These are phyloP conservation scores for Pezizomycotina sp. DNA, from an alignment of 2,329 filamentous ascomycete genomes.

Conservation along the genomic window DNA sequence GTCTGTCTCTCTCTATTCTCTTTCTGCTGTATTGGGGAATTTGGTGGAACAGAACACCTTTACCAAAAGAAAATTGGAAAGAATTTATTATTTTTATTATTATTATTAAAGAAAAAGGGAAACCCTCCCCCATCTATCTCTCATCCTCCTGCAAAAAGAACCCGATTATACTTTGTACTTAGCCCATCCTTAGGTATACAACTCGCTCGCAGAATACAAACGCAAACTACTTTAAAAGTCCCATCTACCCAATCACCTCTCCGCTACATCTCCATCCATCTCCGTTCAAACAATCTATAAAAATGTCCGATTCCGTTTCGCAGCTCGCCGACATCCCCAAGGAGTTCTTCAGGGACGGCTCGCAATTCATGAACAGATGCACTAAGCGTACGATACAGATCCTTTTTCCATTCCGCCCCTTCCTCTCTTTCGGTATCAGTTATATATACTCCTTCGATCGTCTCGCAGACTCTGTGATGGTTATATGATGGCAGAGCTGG, in stretches of 20 bases:
- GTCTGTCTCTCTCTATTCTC: neutral
- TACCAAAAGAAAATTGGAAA: constrained; percentile 2
- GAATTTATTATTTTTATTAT: neutral
- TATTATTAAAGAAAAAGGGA: neutral
- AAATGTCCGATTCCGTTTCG: constrained; percentile 51
- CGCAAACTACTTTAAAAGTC: too few species aligned
- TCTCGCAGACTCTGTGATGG: too few species aligned
- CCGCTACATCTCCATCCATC: too few species aligned
- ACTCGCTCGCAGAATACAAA: too few species aligned
- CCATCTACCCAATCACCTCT: too few species aligned
- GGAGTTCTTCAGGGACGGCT: constrained; percentile 47
- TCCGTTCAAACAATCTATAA: constrained; percentile 20
- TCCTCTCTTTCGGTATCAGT: neutral
- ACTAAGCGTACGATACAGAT: constrained; percentile 37
- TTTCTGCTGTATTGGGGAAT: neutral
- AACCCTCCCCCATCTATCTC: constrained; percentile 16
- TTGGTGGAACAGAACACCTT: neutral
- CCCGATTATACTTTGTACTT: too few species aligned
- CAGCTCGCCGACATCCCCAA: constrained; percentile 52
- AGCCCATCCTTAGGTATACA: too few species aligned
- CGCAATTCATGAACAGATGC: constrained; percentile 46
- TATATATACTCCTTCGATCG: too few species aligned
- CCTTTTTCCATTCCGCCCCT: constrained; percentile 4
- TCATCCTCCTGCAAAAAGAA: too few species aligned
- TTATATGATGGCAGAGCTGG: neutral